Conservation (phyloP, 345 rosid species). For the Draba incana region DNA sequence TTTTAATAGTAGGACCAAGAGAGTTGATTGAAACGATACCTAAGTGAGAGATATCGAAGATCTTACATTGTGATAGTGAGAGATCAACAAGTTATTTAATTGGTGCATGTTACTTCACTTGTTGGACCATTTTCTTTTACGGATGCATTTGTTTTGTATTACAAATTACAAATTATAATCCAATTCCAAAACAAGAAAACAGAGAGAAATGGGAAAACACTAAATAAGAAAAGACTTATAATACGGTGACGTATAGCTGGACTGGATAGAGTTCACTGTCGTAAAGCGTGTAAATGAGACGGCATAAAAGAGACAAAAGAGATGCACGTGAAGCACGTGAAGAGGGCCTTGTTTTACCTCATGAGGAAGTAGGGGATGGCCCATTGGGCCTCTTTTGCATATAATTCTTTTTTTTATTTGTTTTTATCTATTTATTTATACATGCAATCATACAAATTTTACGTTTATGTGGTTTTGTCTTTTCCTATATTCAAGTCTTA, state of each 20-base stretch:
- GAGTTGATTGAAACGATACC: conserved; percentile 35
- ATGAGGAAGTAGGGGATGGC: conserved; percentile 31
- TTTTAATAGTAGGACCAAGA: conserved; percentile 12
- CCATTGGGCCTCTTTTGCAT: conserved; percentile 39
- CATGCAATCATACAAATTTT: conserved; percentile 33
- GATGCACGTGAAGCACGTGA: conserved; percentile 41
- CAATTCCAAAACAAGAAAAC: conserved; percentile 18
- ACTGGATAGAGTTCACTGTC: conserved; percentile 32
- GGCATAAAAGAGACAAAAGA: conserved; percentile 35
- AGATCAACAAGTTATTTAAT: conserved; percentile 18
- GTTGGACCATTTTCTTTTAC: conserved; percentile 36
- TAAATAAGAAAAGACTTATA: conserved; percentile 4
- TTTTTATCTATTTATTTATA: background rate
- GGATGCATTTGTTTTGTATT: conserved; percentile 8
- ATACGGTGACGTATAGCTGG: conserved; percentile 31
- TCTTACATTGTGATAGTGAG: conserved; percentile 25
- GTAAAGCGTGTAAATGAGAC: conserved; percentile 38
- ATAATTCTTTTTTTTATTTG: background rate
- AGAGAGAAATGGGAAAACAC: conserved; percentile 15
- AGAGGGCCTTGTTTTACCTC: conserved; percentile 31
- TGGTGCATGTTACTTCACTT: conserved; percentile 40
- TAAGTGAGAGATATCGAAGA: conserved; percentile 32
- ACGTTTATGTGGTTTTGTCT: conserved; percentile 31
- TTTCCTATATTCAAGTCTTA: conserved; percentile 1
- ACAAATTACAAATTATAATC: background rate